These are phyloP conservation scores for Elsinoe arachidis DNA, from an alignment of 2,329 filamentous ascomycete genomes.

Conservation along the genomic window DNA sequence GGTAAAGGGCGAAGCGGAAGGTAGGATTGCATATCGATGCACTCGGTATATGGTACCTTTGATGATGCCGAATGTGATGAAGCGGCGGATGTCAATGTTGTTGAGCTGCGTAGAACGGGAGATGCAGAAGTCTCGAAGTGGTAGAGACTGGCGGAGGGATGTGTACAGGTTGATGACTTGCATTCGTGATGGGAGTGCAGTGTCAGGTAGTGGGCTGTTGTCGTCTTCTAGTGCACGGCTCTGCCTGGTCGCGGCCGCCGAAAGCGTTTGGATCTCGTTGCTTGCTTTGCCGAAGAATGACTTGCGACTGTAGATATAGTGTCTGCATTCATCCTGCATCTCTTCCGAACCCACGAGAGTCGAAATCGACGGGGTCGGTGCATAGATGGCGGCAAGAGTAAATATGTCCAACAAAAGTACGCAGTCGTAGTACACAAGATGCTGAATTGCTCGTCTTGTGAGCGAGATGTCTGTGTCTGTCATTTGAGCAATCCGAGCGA, in stretches of 20 bases:
- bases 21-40: conserved; percentile 72
- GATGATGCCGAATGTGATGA: conserved; percentile 93
- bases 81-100: conserved; percentile 76
- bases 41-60: conserved; percentile 90
- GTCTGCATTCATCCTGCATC: conserved; percentile 77
- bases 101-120: conserved; percentile 62
- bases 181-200: conserved; percentile 18
- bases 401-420: conserved; percentile 88
- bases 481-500: conserved; percentile 74
- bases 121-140: conserved; percentile 79
- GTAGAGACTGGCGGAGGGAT: conserved; percentile 71
- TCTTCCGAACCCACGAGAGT: conserved; percentile 68
- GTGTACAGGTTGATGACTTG: conserved; percentile 73
- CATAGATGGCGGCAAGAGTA: conserved; percentile 87
- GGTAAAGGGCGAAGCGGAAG: conserved; percentile 22
- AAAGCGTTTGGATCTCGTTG: background rate
- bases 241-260: background rate
- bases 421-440: conserved; percentile 88
- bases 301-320: conserved; percentile 58
- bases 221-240: background rate
- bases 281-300: conserved; percentile 16
- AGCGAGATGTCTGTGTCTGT: conserved; percentile 82
- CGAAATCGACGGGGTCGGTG: conserved; percentile 67
- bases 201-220: conserved; percentile 8
- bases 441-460: conserved; percentile 75